phyloP scores from a whole-genome alignment of 306 rosid genomes.

The Vachellia collinsii region DNA sequence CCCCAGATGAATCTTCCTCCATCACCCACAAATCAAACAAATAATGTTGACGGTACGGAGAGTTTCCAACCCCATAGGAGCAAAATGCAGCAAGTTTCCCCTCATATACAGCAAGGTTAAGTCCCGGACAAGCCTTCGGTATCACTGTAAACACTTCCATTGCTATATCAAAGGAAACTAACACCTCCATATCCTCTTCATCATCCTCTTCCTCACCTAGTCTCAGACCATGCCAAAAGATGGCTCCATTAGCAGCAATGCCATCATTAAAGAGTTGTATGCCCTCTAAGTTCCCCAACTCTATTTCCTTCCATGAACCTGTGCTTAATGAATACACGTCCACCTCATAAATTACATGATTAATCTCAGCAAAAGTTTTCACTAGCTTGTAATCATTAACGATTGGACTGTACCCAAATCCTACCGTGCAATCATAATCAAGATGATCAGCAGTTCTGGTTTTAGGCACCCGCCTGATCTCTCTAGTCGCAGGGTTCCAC shows the following conservation, averaged over 20 bases:
- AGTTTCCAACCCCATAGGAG: background rate
- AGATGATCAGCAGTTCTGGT: background rate
- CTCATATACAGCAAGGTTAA: background rate
- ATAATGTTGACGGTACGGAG: background rate
- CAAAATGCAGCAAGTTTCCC: background rate
- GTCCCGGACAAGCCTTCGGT: background rate
- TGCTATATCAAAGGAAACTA: background rate
- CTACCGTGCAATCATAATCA: background rate
- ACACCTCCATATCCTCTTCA: background rate
- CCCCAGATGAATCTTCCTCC: background rate
- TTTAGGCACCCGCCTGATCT: background rate
- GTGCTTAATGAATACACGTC: background rate
- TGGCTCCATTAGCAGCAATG: background rate
- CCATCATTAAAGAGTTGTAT: background rate
- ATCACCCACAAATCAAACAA: background rate
- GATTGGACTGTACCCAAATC: background rate
- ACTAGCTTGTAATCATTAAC: background rate
- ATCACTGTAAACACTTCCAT: background rate
- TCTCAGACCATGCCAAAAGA: background rate
- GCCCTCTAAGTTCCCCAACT: background rate
- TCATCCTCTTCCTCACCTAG: background rate
- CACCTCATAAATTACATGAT: background rate
- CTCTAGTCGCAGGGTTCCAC: background rate
- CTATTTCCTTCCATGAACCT: background rate
- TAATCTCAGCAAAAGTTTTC: background rate